Evolutionary conservation across 192 early-diverging fungal species (phyloP).

Genomic region (Funneliformis geosporum): DNA sequence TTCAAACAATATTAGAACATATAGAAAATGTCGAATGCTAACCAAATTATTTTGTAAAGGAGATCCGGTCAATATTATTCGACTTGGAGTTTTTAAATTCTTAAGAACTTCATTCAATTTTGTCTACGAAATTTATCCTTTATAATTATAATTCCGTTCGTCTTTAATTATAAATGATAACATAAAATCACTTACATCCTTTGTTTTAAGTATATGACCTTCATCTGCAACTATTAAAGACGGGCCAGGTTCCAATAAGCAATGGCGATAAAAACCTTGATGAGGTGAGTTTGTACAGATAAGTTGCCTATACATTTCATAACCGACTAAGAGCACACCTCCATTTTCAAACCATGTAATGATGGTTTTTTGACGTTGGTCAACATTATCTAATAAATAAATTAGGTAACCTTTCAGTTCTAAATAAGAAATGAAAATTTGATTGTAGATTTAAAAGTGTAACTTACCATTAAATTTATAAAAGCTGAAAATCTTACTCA

Average conservation of each 20-base stretch:
- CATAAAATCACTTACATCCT: conserved; percentile 26
- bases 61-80: conserved; percentile 79
- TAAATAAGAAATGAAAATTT: background rate
- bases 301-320: conserved; percentile 58
- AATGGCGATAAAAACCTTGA: conserved; percentile 30
- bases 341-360: conserved; percentile 58
- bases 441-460: background rate
- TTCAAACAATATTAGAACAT: background rate
- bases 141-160: background rate
- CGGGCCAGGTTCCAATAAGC: conserved; percentile 65
- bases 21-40: background rate
- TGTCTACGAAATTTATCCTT: conserved; percentile 31
- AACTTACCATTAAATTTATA: conserved; percentile 43
- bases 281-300: conserved; percentile 3
- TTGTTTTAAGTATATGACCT: conserved; percentile 75
- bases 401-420: background rate
- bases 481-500: conserved; percentile 44
- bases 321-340: conserved; percentile 71
- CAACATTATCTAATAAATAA: background rate
- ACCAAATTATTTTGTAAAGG: conserved; percentile 82
- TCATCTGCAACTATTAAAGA: conserved; percentile 80
- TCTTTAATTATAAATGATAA: background rate
- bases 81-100: conserved; percentile 53
- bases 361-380: background rate
- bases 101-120: conserved; percentile 35